Conservation (phyloP, 1,139 yeast species). For the Diutina siamensis region DNA sequence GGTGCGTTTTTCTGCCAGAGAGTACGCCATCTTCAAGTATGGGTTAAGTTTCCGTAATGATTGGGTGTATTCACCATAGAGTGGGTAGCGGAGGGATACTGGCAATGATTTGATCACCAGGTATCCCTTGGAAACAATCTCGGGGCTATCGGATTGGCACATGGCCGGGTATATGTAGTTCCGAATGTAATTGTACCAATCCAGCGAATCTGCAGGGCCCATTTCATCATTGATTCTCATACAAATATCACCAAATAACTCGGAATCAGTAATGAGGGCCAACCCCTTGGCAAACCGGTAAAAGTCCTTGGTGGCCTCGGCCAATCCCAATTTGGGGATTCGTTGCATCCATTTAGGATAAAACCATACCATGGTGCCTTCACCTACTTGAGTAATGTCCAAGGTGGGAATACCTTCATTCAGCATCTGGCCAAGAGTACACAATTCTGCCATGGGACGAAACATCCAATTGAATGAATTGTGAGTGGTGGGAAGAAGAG, state of each 20-base stretch:
- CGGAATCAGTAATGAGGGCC: neutral
- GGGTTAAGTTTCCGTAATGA: conserved; percentile 48
- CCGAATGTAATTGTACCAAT: conserved; percentile 57
- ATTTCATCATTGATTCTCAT: neutral
- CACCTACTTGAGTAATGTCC: neutral
- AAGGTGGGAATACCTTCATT: neutral
- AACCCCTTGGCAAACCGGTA: neutral
- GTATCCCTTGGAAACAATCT: conserved; percentile 48
- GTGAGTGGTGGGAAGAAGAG: neutral
- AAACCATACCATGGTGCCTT: neutral
- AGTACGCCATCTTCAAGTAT: conserved; percentile 50
- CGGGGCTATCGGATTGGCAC: conserved; percentile 16
- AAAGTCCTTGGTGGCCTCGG: neutral
- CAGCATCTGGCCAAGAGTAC: neutral
- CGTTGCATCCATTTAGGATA: neutral
- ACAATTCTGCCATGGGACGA: neutral
- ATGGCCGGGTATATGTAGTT: conserved; percentile 60
- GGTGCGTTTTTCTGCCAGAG: conserved; percentile 70
- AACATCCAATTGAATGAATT: neutral
- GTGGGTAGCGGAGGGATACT: conserved; percentile 55
- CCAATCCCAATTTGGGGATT: neutral
- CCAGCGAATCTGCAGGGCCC: conserved; percentile 4
- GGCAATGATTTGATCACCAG: conserved; percentile 43
- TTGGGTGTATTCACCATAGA: conserved; percentile 70
- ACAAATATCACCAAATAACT: neutral